These are phyloP conservation scores for Galerina sulciceps DNA, from an alignment of 768 basidiomycete species.

Conservation along the genomic window DNA sequence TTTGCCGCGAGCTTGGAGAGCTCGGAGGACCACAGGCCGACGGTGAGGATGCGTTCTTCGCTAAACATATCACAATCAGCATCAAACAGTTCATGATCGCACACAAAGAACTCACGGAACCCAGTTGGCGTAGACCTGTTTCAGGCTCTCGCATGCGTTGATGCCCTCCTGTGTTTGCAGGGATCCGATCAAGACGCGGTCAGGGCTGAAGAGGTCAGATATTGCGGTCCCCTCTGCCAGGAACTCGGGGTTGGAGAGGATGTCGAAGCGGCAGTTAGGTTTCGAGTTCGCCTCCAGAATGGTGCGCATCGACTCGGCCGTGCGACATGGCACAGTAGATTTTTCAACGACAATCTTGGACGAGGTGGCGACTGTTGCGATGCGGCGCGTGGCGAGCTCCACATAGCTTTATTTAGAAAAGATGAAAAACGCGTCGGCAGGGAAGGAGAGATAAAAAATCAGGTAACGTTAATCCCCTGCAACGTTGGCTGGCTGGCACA, in stretches of 20 bases:
- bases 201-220: conserved; percentile 82
- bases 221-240: conserved; percentile 98
- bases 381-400: conserved; percentile 94
- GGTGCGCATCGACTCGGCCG: conserved; percentile 98
- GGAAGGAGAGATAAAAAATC: conserved; percentile 9
- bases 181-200: conserved; percentile 97
- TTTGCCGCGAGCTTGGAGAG: conserved; percentile 98
- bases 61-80: conserved; percentile 36
- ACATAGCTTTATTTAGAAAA: conserved; percentile 71
- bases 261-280: conserved; percentile 90
- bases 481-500: conserved; percentile 10
- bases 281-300: conserved; percentile 99
- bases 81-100: not conserved
- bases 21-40: conserved; percentile 98
- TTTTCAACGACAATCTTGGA: conserved; percentile 99
- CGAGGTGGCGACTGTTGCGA: conserved; percentile 86
- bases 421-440: conserved; percentile 14
- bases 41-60: conserved; percentile 80
- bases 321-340: conserved; percentile 98
- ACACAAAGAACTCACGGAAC: conserved; percentile 69
- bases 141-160: conserved; percentile 76
- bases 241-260: conserved; percentile 99
- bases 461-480: conserved; percentile 14
- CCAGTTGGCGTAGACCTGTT: conserved; percentile 94
- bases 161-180: conserved; percentile 88